Conservation (phyloP, 345 rosid genomes). For the Salix suchowensis region DNA sequence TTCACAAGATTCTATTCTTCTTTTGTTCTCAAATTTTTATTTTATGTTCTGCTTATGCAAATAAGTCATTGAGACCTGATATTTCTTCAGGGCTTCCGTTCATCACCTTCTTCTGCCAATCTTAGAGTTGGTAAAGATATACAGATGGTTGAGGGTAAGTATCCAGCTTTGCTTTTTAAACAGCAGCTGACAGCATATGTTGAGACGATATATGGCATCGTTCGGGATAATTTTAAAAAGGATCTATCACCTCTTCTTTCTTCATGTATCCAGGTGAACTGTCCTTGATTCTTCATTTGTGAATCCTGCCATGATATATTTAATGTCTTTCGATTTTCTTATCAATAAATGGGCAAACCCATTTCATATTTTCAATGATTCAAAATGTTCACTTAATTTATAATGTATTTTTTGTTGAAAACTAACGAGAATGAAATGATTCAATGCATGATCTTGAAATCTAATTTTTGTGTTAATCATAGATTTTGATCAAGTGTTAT, state of each 20-base stretch:
- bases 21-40: neutral
- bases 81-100: slow-evolving; percentile 73
- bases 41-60: neutral
- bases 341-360: neutral
- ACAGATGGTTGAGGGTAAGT: slow-evolving; percentile 86
- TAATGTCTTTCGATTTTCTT: neutral
- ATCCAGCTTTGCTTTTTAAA: slow-evolving; percentile 91
- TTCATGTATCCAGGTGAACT: slow-evolving; percentile 74
- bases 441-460: neutral
- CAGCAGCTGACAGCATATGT: slow-evolving; percentile 97
- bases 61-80: neutral
- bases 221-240: slow-evolving; percentile 91
- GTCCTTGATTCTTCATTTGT: neutral
- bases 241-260: slow-evolving; percentile 69
- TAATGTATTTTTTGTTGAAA: neutral
- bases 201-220: slow-evolving; percentile 87
- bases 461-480: neutral
- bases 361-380: neutral
- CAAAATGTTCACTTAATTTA: neutral
- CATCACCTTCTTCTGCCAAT: slow-evolving; percentile 76
- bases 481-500: neutral
- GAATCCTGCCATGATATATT: neutral
- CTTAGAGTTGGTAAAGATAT: slow-evolving; percentile 53
- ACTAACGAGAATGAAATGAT: neutral
- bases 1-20: neutral